These are phyloP conservation scores for Colletotrichum spaethianum DNA, from an alignment of 2,329 filamentous ascomycete species.

Conservation along the genomic window DNA sequence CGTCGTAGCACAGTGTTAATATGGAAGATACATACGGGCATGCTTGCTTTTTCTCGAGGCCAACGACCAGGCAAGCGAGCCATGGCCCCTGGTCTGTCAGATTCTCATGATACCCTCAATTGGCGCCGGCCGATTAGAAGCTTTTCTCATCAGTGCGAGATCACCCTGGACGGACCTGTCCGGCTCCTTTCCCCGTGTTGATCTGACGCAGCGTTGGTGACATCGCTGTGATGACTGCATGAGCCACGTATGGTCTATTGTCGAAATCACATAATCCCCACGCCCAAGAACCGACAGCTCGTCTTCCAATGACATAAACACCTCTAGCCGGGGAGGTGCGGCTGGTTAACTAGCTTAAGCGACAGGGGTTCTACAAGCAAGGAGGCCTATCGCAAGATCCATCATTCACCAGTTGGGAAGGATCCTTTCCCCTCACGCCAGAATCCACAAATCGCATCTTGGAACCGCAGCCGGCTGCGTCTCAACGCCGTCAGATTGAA, in stretches of 20 bases:
- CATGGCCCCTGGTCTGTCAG: slow-evolving; percentile 30
- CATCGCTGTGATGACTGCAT: slow-evolving; percentile 20
- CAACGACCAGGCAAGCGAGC: slow-evolving; percentile 11
- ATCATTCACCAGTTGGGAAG: slow-evolving; percentile 8
- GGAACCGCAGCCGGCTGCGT: background rate
- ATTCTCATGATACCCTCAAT: slow-evolving; percentile 12
- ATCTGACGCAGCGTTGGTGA: slow-evolving; percentile 17
- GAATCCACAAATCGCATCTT: slow-evolving; percentile 19
- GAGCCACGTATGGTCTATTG: slow-evolving; percentile 10
- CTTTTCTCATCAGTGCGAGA: slow-evolving; percentile 16
- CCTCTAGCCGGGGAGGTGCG: slow-evolving; percentile 14
- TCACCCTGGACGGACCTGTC: slow-evolving; percentile 29
- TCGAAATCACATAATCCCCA: slow-evolving; percentile 23
- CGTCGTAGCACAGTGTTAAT: slow-evolving; percentile 23
- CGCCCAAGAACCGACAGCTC: slow-evolving; percentile 12
- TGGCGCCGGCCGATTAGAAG: slow-evolving; percentile 27
- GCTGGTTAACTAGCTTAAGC: slow-evolving; percentile 29
- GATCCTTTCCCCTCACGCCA: background rate
- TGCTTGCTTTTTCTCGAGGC: slow-evolving; percentile 14
- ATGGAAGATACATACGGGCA: slow-evolving; percentile 19
- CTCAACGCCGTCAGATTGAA: background rate
- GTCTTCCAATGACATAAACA: background rate
- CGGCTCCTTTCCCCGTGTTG: slow-evolving; percentile 34
- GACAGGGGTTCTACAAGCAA: slow-evolving; percentile 28
- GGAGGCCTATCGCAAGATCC: slow-evolving; percentile 8